Evolutionary conservation across 768 basidiomycete genomes (phyloP), one percentile per base, ranked within the genome.

Genomic region (Collybia sp.): DNA sequence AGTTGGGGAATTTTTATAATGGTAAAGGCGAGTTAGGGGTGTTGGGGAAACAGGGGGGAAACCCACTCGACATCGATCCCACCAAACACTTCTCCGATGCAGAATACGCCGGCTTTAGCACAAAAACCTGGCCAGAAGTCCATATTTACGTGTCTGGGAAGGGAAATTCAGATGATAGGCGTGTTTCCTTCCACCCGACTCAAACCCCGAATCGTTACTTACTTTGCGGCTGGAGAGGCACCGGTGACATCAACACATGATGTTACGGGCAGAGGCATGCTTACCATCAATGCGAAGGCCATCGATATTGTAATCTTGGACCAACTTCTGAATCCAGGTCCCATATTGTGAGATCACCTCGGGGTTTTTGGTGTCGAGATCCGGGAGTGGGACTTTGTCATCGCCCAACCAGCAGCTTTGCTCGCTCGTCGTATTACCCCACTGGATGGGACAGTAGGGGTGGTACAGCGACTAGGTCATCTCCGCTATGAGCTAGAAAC

Each of bases 371-470:
- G 89, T 93, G 65, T 93, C 80, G 49, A 93, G 56, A 61, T 94
- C 92, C 0, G 87, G 79, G 0, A 93, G 71, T 17, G 88, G 74
- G 43, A 93, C 85, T 2, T 69, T 74, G 10, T 67, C 66, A 57
- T 93, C 88, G 2, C 92, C 91, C 13, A 93, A 67, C 90, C 91
- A 93, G 63, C 91, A 92, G 34, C 75, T 58, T 64, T 91, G 78
- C 56, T 85, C 76, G 51, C 83, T 82, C 3, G 82, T 85, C 31
- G 69, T 63, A 58, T 93, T 88, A 25, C 67, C 69, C 73, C 76
- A 91, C 46, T 83, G 71, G 32, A 93, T 75, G 12, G 77, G 71
- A 57, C 89, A 92, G 63, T 89, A 92, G 0, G 83, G 73, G 61
- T 93, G 91, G 60, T 85, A 91, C 51, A 80, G 72, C 0, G 79